Evolutionary conservation across 306 rosid species (phyloP).

Genomic region (Vigna mungo): DNA sequence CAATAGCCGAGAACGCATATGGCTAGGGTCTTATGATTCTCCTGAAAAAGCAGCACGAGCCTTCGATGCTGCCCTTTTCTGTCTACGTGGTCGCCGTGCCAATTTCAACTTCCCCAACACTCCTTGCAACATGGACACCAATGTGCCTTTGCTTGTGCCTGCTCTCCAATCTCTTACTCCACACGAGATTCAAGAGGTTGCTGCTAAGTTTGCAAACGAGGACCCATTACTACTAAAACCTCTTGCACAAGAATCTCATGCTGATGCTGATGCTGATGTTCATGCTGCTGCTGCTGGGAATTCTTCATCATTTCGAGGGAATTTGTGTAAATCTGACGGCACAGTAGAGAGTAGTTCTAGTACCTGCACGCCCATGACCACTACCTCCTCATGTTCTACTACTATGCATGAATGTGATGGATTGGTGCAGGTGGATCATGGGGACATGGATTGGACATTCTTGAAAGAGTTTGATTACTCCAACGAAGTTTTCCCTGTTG

Average conservation of each 20-base stretch:
- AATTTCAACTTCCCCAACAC: constrained; percentile 66
- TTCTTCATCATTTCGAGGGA: not conserved
- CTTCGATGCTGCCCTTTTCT: constrained; percentile 78
- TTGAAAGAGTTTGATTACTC: constrained; percentile 46
- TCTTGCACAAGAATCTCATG: not conserved
- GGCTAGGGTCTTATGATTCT: constrained; percentile 75
- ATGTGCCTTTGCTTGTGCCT: constrained; percentile 1
- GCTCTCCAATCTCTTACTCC: constrained; percentile 40
- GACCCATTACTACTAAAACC: not conserved
- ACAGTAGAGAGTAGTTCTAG: not conserved
- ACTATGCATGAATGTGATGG: constrained; percentile 12
- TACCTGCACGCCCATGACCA: not conserved
- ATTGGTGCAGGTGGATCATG: constrained; percentile 35
- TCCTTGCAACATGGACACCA: constrained; percentile 45
- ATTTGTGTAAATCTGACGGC: not conserved
- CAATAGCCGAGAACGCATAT: constrained; percentile 74
- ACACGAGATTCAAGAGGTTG: constrained; percentile 62
- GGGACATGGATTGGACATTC: constrained; percentile 62
- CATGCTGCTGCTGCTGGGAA: not conserved
- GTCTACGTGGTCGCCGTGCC: constrained; percentile 69
- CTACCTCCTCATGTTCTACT: constrained; percentile 31
- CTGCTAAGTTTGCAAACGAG: constrained; percentile 59
- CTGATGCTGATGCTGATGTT: not conserved
- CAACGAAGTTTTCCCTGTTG: not conserved
- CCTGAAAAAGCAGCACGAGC: constrained; percentile 78